Evolutionary conservation across 1,139 yeast species (phyloP).

Genomic region (Pichia sp.): DNA sequence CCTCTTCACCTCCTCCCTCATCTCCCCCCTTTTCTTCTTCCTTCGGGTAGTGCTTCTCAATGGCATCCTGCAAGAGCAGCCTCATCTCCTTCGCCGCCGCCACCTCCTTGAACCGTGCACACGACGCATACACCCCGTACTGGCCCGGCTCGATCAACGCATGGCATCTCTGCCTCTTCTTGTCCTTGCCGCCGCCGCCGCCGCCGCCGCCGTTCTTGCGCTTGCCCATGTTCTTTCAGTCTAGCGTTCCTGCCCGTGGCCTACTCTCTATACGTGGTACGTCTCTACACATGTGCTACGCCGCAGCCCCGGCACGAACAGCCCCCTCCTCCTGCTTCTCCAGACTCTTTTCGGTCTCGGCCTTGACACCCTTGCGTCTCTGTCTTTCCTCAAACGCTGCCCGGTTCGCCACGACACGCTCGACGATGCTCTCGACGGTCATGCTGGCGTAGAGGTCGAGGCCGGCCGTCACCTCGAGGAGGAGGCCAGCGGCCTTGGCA

Average conservation of each 20-base stretch:
- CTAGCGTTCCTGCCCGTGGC: background rate
- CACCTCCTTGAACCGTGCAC: constrained; percentile 72
- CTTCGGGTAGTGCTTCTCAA: constrained; percentile 46
- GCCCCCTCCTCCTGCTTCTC: constrained; percentile 13
- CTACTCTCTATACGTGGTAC: background rate
- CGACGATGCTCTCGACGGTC: constrained; percentile 62
- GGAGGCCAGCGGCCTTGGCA: constrained; percentile 32
- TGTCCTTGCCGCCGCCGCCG: constrained; percentile 26
- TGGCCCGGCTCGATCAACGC: constrained; percentile 74
- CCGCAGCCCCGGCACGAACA: background rate
- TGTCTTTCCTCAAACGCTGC: constrained; percentile 75
- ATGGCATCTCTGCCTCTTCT: constrained; percentile 45
- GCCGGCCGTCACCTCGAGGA: background rate
- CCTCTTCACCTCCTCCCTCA: constrained; percentile 32
- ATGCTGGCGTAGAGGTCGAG: constrained; percentile 33
- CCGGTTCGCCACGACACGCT: constrained; percentile 61
- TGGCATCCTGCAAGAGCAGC: constrained; percentile 54
- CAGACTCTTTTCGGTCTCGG: constrained; percentile 37
- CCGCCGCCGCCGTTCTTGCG: constrained; percentile 28
- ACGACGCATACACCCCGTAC: constrained; percentile 80
- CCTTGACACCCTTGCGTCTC: constrained; percentile 72
- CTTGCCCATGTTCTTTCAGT: constrained; percentile 34
- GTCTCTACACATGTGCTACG: background rate
- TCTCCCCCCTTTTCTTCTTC: constrained; percentile 34
- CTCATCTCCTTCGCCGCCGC: constrained; percentile 71